Evolutionary conservation across 129 eudicot genomes (phyloP).

Genomic region (Flaveria bidentis): DNA sequence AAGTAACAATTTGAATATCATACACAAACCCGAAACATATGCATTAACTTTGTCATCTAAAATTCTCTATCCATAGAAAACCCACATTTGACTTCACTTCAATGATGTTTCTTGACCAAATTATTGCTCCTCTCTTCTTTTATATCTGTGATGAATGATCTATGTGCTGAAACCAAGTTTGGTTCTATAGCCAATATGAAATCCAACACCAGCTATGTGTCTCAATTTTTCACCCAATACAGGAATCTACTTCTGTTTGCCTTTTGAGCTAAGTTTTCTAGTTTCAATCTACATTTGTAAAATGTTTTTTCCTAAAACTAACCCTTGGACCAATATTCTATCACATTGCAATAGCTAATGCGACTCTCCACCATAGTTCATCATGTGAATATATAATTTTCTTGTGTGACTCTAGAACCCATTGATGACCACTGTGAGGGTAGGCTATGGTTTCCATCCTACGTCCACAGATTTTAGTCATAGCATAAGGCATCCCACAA

Average conservation of each 20-base stretch:
- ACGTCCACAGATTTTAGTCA: too few relatives aligned
- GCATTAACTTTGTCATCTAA: not conserved
- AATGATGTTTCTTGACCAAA: not conserved
- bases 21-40: not conserved
- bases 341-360: not conserved
- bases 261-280: too few relatives aligned
- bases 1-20: not conserved
- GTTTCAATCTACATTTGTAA: not conserved
- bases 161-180: not conserved
- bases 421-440: too few relatives aligned
- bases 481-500: too few relatives aligned
- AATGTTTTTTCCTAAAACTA: not conserved
- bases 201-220: constrained; percentile 9
- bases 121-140: not conserved
- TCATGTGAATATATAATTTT: not conserved
- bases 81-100: constrained; percentile 3
- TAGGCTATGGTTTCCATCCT: too few relatives aligned
- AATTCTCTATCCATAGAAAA: not conserved
- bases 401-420: not conserved
- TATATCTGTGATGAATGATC: not conserved
- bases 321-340: not conserved
- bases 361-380: not conserved
- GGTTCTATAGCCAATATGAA: not conserved
- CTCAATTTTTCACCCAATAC: not conserved
- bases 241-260: not conserved